These are phyloP conservation scores for Suillus subluteus DNA, from an alignment of 768 basidiomycete genomes.

Conservation along the genomic window DNA sequence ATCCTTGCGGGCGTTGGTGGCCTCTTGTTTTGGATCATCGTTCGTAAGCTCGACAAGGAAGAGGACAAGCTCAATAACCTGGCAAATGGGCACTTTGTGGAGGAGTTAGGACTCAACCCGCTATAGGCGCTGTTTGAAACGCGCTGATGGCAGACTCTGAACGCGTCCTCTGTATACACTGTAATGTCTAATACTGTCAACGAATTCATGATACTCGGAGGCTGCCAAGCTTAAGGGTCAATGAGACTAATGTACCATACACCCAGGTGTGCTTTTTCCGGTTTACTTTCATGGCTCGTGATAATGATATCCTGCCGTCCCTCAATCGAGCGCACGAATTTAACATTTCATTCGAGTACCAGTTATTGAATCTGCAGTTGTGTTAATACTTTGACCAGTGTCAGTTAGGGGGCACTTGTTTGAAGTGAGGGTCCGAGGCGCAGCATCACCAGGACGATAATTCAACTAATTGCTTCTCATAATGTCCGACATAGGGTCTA, in stretches of 20 bases:
- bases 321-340: neutral
- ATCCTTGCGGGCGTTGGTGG: slow-evolving; percentile 58
- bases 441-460: neutral
- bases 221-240: too few relatives aligned
- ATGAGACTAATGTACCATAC: neutral
- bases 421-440: neutral
- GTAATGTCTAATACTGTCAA: too few relatives aligned
- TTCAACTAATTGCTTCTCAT: neutral
- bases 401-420: neutral
- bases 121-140: neutral
- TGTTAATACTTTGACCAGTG: neutral
- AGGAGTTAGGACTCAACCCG: neutral
- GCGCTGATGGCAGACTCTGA: too few relatives aligned
- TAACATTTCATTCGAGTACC: neutral
- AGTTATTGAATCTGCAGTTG: neutral
- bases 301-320: neutral
- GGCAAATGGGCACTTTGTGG: slow-evolving; percentile 39
- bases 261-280: neutral
- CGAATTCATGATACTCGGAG: too few relatives aligned
- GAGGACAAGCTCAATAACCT: slow-evolving; percentile 69
- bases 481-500: too few relatives aligned
- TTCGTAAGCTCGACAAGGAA: slow-evolving; percentile 58
- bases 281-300: neutral
- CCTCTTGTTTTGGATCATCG: slow-evolving; percentile 53
- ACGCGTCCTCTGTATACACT: too few relatives aligned